A percentile compares a stretch with the other conserved stretches of the same genome.
Evolutionary conservation across 2,329 filamentous ascomycete genomes (phyloP).

Genomic region (Exophiala sideris): DNA sequence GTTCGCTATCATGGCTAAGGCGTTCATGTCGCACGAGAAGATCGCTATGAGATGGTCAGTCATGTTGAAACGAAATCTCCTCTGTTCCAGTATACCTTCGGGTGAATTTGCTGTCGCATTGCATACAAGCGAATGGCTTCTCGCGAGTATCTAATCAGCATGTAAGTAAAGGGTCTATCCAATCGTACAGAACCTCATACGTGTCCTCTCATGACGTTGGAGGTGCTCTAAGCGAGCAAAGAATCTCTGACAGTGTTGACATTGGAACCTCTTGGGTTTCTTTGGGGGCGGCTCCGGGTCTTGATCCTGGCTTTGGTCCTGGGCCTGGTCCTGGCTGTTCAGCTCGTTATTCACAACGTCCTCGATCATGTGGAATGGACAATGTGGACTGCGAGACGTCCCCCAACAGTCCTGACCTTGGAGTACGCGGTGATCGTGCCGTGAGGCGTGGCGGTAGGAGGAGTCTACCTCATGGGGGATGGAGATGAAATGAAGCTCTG

Average conservation of each 20-base stretch:
- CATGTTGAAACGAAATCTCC: conserved; percentile 13
- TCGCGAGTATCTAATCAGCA: conserved; percentile 34
- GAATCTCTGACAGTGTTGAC: conserved; percentile 25
- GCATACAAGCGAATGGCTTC: conserved; percentile 40
- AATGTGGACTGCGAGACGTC: background rate
- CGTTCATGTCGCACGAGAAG: conserved; percentile 41
- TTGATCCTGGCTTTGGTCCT: conserved; percentile 9
- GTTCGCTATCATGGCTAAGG: conserved; percentile 35
- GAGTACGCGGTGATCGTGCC: background rate
- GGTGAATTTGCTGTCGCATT: conserved; percentile 42
- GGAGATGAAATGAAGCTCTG: background rate
- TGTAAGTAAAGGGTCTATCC: background rate
- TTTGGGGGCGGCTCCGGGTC: conserved; percentile 28
- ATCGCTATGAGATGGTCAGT: conserved; percentile 31
- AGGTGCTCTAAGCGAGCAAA: conserved; percentile 40
- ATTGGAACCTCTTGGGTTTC: conserved; percentile 42
- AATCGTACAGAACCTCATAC: conserved; percentile 7
- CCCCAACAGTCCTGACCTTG: background rate
- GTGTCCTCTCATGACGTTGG: conserved; percentile 41
- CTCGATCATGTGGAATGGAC: conserved; percentile 15
- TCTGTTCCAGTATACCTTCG: conserved; percentile 34
- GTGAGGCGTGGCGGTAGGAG: background rate
- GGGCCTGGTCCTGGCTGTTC: conserved; percentile 1
- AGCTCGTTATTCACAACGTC: conserved; percentile 9
- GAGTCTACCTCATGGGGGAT: too few relatives aligned